Conservation (phyloP, 2,329 filamentous ascomycete genomes). For the Raffaelea deltoideospora region DNA sequence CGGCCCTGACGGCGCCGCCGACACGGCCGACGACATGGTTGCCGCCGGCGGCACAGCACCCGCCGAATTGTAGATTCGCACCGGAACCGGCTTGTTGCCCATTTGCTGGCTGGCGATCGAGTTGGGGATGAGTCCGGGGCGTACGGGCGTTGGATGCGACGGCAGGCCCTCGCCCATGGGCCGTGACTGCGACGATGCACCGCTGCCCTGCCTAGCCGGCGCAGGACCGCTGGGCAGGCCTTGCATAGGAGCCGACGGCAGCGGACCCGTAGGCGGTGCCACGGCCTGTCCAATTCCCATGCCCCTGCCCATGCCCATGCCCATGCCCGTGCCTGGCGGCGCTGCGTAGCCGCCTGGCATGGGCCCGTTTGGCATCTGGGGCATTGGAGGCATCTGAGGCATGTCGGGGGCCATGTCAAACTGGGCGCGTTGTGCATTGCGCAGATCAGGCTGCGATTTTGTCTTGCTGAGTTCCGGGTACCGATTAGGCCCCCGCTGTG, state of each 20-base stretch:
- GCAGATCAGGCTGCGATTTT: constrained; percentile 53
- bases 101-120: constrained; percentile 34
- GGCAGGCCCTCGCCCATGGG: constrained; percentile 32
- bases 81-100: constrained; percentile 40
- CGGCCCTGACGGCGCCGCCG: background rate
- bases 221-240: constrained; percentile 14
- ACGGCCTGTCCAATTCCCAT: too few relatives aligned
- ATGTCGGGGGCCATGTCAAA: constrained; percentile 60
- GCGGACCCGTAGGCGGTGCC: constrained; percentile 4
- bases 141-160: constrained; percentile 46
- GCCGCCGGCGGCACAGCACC: constrained; percentile 15
- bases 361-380: background rate
- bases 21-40: constrained; percentile 2
- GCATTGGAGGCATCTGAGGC: constrained; percentile 27
- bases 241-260: background rate
- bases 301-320: background rate
- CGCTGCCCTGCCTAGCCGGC: constrained; percentile 14
- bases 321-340: constrained; percentile 9
- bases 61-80: constrained; percentile 31
- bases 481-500: constrained; percentile 34
- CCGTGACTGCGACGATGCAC: constrained; percentile 16
- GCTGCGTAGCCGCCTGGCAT: constrained; percentile 11
- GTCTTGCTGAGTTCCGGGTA: constrained; percentile 41
- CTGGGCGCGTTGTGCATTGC: constrained; percentile 48
- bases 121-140: constrained; percentile 45